These are phyloP conservation scores for Thalassiosira hispida DNA, from an alignment of 352 stramenopile species.

Conservation along the genomic window DNA sequence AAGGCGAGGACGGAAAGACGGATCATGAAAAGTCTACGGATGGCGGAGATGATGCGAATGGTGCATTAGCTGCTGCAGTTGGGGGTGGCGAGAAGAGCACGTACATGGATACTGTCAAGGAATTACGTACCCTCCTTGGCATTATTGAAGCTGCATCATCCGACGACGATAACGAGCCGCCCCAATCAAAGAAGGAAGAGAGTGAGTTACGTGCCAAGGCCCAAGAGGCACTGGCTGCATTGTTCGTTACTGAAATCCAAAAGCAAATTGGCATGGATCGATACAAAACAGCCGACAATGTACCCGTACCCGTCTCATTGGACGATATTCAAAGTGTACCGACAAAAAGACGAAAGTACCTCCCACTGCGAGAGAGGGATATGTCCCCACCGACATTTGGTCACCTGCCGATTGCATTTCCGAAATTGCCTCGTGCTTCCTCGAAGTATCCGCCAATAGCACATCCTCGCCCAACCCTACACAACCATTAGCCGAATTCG, in stretches of 20 bases:
- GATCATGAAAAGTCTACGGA: constrained; percentile 43
- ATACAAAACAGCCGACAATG: constrained; percentile 95
- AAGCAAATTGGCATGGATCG: constrained; percentile 94
- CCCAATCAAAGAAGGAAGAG: constrained; percentile 54
- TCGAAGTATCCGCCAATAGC: constrained; percentile 53
- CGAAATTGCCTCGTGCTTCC: constrained; percentile 87
- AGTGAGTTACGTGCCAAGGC: constrained; percentile 76
- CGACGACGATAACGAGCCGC: constrained; percentile 45
- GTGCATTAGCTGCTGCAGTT: not conserved
- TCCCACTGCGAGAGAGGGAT: constrained; percentile 30
- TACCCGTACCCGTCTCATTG: constrained; percentile 83
- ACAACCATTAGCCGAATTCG: constrained; percentile 88
- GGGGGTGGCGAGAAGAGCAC: constrained; percentile 63
- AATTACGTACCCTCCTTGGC: constrained; percentile 48
- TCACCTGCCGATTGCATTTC: constrained; percentile 87
- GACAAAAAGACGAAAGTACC: constrained; percentile 4
- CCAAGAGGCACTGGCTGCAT: constrained; percentile 85
- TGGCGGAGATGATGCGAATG: not conserved
- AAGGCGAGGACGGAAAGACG: constrained; percentile 65
- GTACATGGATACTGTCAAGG: constrained; percentile 85
- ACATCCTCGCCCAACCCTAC: constrained; percentile 6
- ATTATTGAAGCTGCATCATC: not conserved
- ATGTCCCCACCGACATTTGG: constrained; percentile 87
- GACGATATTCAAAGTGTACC: constrained; percentile 60
- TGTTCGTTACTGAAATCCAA: constrained; percentile 96